Conservation (phyloP, 148 eudicot genomes). For the Persicaria maculosa region DNA sequence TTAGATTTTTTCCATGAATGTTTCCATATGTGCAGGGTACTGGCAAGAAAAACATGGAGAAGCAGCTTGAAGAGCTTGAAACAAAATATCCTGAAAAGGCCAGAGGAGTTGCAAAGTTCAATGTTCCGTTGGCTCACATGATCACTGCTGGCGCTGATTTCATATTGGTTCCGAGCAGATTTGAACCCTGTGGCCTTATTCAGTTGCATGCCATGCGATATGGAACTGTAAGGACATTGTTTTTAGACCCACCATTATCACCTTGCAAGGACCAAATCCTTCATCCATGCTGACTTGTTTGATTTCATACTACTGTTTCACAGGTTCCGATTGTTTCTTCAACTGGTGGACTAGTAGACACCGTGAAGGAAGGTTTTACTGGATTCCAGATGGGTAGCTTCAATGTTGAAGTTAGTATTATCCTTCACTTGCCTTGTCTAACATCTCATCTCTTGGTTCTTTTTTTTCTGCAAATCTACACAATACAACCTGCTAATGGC, state of each 20-base stretch:
- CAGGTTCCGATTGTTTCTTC: constrained; percentile 93
- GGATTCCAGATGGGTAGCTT: constrained; percentile 97
- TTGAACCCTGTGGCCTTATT: constrained; percentile 97
- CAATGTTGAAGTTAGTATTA: constrained; percentile 52
- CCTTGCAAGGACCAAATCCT: not conserved
- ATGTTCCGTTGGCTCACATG: constrained; percentile 75
- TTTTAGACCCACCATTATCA: not conserved
- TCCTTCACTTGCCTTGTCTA: not conserved
- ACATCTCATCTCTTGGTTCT: no score
- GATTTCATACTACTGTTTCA: not conserved
- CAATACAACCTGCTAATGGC: not conserved
- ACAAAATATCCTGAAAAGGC: constrained; percentile 61
- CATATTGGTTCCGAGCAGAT: constrained; percentile 81
- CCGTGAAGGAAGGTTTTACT: constrained; percentile 84
- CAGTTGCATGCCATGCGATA: constrained; percentile 94
- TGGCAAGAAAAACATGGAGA: constrained; percentile 76
- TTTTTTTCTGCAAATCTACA: not conserved
- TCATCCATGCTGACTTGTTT: not conserved
- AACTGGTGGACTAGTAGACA: constrained; percentile 91
- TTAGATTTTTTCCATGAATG: not conserved
- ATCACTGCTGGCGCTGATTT: constrained; percentile 87
- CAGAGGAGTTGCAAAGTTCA: constrained; percentile 80
- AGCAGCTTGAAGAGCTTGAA: constrained; percentile 69
- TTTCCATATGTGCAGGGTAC: constrained; percentile 48
- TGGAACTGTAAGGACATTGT: constrained; percentile 55